Evolutionary conservation across 371 early-diverging fungal genomes (phyloP), one percentile per base, ranked within the genome.

Genomic region (Paraphysoderma sedebokerense): DNA sequence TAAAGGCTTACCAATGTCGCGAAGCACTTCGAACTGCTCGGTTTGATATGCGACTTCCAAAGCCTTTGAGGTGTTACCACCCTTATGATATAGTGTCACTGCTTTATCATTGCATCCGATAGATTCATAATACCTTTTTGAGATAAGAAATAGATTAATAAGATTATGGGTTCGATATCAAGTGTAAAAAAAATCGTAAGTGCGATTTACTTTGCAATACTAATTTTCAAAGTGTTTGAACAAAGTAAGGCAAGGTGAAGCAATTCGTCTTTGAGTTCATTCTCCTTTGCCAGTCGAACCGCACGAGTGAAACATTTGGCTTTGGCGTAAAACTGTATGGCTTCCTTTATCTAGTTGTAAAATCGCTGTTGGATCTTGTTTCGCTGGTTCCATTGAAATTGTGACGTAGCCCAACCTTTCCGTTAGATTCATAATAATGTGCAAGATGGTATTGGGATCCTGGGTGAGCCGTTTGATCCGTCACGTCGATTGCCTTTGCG

Each of bases 261-360:
- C 17, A 70, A 55, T n/a, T 62, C 54, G 13, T 58, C 53, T 27
- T 45, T 46, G 35, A 67, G 39, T 6, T 54, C 49, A 42, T 68
- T 41, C 47, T 63, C 60, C 50, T 67, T 68, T 7, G 73, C 70
- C 5, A 72, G 47, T 15, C 61, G 48, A 8, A 68, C 63, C 38
- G 73, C 73, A 46, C 60, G 66, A 4, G 54, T 37, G 40, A 57
- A 56, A 44, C 67, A 66, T 39, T 58, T 54, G 2, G 72, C 72
- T 34, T 46, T 39, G 0, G 57, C 42, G 47, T 62, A 71, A 19
- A 57, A 64, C 6, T 52, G 45, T 9, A 71, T 62, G 2, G 72
- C 70, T 12, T 64, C 59, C 17, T 47, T 17, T 23, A 58, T 52
- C 66, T 65, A 44, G 9, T 15, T 13, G 20, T 27, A n/a, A 52